Base-by-base conservation (phyloP, 1,284 basidiomycete species). In the Abortiporus biennis region DNA sequence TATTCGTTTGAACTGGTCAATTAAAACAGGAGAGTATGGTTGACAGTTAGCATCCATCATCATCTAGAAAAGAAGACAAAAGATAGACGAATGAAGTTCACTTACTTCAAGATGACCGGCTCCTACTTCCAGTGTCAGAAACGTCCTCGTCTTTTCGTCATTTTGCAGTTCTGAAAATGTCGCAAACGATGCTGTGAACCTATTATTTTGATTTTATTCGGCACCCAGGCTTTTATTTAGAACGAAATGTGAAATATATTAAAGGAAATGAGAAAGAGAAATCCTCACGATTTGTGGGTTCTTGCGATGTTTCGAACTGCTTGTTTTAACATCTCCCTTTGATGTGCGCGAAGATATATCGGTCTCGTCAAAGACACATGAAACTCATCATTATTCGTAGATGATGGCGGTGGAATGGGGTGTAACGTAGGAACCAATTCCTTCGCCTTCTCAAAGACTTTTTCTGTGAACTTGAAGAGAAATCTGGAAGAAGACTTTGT, bases 291-390 rank as follows among this genome's bases (percentile, higher is more conserved):
- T 43, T 58, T 49, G 51, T 69, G 65, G 6, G 55, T 52, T 43
- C 61, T 64, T 29, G 80, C 74, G 6, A 74, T 47, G 6, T 54
- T 51, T 53, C 66, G 75, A 20, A 89, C 69, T 3, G 74, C 74
- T 30, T 62, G 66, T 55, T 75, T 83, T 40, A 90, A 63, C 4
- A 78, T 77, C 19, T 82, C 80, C 39, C 80, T 68, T 57, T 92
- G 88, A 56, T 89, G 78, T 4, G 80, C 71, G n/a, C 82, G 74
- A 33, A 92, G 61, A 56, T 77, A 86, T n/a, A 82, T 69, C 3
- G 88, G 86, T 1, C 83, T 69, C 0, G 86, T 83, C 8, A 92
- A 64, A 1, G 85, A 90, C 19, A 92, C 64, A 54, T 90, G 88
- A 40, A 85, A 64, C 53, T 83, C 67, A 11, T 40, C 36, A 13